These are phyloP conservation scores for Lentinula detonsa DNA, from an alignment of 768 basidiomycete genomes.

Conservation along the genomic window DNA sequence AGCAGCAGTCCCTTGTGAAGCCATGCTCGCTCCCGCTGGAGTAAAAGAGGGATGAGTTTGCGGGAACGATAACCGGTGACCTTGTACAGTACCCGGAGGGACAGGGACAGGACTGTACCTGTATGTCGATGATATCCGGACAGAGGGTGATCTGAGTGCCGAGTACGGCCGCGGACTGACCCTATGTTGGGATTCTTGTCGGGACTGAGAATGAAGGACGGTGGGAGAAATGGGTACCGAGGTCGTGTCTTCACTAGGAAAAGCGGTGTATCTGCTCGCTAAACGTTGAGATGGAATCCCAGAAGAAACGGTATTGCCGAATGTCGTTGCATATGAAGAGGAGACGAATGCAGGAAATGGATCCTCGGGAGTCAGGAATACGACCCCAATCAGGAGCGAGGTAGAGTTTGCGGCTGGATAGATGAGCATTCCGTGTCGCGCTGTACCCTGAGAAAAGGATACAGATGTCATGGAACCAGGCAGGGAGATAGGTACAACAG, in stretches of 20 bases:
- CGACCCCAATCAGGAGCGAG: constrained; percentile 43
- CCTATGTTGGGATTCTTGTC: neutral
- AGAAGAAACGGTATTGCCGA: neutral
- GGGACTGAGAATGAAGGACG: neutral
- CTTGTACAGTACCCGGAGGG: neutral
- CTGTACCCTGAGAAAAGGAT: neutral
- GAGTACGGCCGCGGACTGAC: neutral
- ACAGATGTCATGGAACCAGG: constrained; percentile 11
- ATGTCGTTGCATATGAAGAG: neutral
- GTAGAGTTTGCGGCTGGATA: constrained; percentile 47
- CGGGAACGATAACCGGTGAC: neutral
- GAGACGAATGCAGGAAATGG: constrained; percentile 36
- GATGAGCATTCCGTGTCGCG: constrained; percentile 43
- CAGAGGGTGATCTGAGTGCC: neutral
- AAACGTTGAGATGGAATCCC: neutral
- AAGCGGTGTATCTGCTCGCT: neutral
- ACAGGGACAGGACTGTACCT: neutral
- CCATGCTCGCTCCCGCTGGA: neutral
- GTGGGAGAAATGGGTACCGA: constrained; percentile 3
- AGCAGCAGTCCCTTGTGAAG: neutral
- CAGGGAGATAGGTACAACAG: constrained; percentile 32
- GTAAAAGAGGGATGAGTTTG: neutral
- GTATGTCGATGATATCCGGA: neutral
- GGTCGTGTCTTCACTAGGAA: neutral
- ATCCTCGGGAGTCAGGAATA: constrained; percentile 34